Evolutionary conservation across 2,329 filamentous ascomycete genomes (phyloP), one percentile per base, ranked within the genome.

Genomic region (Diplodia sapinea): DNA sequence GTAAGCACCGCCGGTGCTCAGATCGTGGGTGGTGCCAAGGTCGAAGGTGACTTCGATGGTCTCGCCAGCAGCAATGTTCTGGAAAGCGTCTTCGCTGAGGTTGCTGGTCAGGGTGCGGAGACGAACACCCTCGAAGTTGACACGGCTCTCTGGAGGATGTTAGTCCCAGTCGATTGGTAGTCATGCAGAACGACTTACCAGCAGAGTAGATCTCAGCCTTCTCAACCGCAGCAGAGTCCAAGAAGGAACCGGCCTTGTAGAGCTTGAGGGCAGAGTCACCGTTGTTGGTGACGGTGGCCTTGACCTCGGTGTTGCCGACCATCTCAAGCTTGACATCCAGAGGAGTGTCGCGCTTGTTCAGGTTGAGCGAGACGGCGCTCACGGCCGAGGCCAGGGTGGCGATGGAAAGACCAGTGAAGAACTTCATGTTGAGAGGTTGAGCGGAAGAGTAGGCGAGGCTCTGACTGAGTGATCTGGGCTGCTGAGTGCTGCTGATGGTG

Each of bases 21-120:
- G 80, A 70, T 87, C 83, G 75, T 88, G 86, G 2, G 84, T 81
- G 73, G 86, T 80, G 40, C 84, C 86, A 36, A 86, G 79, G 71
- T 88, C 84, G 68, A 88, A 86, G 49, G 80, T 82, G 38, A 83
- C 77, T 70, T 84, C 81, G 69, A 88, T 79, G 12, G 84, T 83
- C 74, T 85, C 75, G 31, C 79, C 79, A 57, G 78, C 74, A 47
- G 61, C 76, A 66, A 88, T 82, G 40, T 77, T 76, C 71, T 83
- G 75, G 75, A 88, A 88, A 59, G 83, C 81, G 4, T 82, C 80
- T 31, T 83, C 80, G 29, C 73, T 77, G 29, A 88, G 79, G 49
- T 78, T 76, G 17, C 82, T 83, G 69, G 80, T 75, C 36, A 87
- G 75, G 13, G 56, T 50, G 43, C 82, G 82, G 49, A 86, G 79